These are phyloP conservation scores for Backusella australiensis DNA, from an alignment of 192 early-diverging fungal species.

Conservation along the genomic window DNA sequence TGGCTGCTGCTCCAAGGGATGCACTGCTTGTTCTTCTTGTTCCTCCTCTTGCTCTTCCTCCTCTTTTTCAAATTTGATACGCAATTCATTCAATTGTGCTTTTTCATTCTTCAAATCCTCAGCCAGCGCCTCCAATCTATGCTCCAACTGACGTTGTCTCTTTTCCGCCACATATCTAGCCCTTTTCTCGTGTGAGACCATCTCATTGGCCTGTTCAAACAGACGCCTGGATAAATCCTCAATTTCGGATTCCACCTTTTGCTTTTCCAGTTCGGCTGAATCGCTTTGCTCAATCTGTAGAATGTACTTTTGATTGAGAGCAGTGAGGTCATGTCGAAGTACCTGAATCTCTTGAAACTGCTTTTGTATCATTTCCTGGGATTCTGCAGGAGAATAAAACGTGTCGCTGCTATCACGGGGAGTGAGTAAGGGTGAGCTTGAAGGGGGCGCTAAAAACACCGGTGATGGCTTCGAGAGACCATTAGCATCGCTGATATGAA, in stretches of 20 bases:
- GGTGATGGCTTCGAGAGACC: neutral
- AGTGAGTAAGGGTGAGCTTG: neutral
- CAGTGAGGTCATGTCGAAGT: conserved; percentile 57
- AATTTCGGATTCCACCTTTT: conserved; percentile 85
- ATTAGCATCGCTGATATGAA: neutral
- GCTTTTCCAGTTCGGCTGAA: conserved; percentile 81
- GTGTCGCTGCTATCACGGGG: neutral
- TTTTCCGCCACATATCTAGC: conserved; percentile 37
- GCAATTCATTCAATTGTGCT: conserved; percentile 78
- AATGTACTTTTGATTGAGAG: conserved; percentile 68
- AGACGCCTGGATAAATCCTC: conserved; percentile 87
- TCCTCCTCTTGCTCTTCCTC: conserved; percentile 41
- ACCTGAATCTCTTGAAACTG: conserved; percentile 5
- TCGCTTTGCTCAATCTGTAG: conserved; percentile 77
- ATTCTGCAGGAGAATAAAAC: conserved; percentile 15
- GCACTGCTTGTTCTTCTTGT: conserved; percentile 9
- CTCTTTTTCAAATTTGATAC: conserved; percentile 64
- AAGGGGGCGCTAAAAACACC: neutral
- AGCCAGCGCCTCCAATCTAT: conserved; percentile 56
- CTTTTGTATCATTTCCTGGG: neutral
- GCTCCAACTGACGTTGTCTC: conserved; percentile 20
- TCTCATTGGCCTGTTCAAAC: conserved; percentile 90
- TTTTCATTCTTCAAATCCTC: conserved; percentile 67
- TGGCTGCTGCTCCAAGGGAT: neutral
- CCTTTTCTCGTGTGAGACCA: conserved; percentile 78